phyloP scores from a whole-genome alignment of 2,329 filamentous ascomycete genomes.

The Trichoderma sp. region DNA sequence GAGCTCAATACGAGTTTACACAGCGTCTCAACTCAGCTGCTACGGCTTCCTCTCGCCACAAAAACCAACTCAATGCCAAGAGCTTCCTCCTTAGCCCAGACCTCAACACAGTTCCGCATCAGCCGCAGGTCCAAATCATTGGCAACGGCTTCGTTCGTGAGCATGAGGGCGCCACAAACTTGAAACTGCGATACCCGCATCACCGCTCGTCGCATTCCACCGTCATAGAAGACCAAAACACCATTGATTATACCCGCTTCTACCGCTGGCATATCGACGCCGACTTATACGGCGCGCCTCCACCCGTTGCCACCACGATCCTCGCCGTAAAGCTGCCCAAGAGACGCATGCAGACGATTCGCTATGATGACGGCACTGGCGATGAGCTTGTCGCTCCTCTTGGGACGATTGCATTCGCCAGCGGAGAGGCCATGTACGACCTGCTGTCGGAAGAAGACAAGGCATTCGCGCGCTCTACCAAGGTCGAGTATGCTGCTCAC shows the following conservation, averaged over 20 bases:
- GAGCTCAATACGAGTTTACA: not conserved
- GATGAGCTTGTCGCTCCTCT: not conserved
- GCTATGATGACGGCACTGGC: not conserved
- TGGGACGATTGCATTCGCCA: not conserved
- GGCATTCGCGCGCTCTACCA: not conserved
- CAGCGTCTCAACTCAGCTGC: not conserved
- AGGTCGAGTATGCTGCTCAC: not conserved
- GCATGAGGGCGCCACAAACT: not conserved
- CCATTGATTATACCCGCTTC: not conserved
- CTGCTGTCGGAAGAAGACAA: not conserved
- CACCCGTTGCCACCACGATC: conserved; percentile 1
- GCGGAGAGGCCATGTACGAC: not conserved
- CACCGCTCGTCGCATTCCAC: not conserved
- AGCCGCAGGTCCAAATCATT: conserved; percentile 9
- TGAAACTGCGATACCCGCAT: not conserved
- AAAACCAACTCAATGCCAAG: not conserved
- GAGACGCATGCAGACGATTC: conserved; percentile 5
- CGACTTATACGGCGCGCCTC: not conserved
- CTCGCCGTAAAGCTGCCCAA: not conserved
- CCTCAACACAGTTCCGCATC: conserved; percentile 1
- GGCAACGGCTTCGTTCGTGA: conserved; percentile 1
- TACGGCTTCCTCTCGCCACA: not conserved
- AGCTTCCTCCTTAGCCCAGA: not conserved
- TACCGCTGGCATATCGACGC: conserved; percentile 13
- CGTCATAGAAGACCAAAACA: not conserved